phyloP scores from a whole-genome alignment of 106 monocot genomes.

The Allium cepa region DNA sequence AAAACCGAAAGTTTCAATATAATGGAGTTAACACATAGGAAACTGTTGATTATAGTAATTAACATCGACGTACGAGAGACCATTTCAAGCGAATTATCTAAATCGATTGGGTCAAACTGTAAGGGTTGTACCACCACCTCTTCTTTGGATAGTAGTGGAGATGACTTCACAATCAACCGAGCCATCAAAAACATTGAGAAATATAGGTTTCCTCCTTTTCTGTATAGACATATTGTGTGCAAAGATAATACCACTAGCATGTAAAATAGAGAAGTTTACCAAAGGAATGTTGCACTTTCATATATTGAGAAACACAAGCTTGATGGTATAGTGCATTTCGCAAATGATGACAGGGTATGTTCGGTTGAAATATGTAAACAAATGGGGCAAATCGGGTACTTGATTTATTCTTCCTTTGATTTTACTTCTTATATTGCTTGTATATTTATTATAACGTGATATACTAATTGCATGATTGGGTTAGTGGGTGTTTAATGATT shows the following conservation, averaged over 20 bases:
- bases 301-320: constrained; percentile 71
- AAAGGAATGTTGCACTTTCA: constrained; percentile 68
- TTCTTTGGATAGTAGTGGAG: constrained; percentile 78
- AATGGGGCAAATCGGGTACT: too few species aligned
- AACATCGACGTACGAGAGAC: constrained; percentile 43
- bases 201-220: constrained; percentile 55
- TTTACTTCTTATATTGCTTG: too few species aligned
- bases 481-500: too few species aligned
- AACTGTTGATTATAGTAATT: constrained; percentile 64
- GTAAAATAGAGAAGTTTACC: constrained; percentile 29
- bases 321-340: too few species aligned
- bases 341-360: too few species aligned
- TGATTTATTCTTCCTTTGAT: too few species aligned
- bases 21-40: constrained; percentile 6
- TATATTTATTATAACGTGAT: too few species aligned
- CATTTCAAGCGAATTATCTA: constrained; percentile 65
- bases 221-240: constrained; percentile 72
- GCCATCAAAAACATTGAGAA: constrained; percentile 48
- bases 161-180: constrained; percentile 45
- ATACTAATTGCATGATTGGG: too few species aligned
- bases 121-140: constrained; percentile 43
- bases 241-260: constrained; percentile 27
- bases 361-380: too few species aligned
- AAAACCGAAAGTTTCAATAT: constrained; percentile 9
- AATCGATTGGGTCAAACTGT: constrained; percentile 54